These are phyloP conservation scores for Leccinum barrowsii DNA, from an alignment of 768 basidiomycete genomes.

Conservation along the genomic window DNA sequence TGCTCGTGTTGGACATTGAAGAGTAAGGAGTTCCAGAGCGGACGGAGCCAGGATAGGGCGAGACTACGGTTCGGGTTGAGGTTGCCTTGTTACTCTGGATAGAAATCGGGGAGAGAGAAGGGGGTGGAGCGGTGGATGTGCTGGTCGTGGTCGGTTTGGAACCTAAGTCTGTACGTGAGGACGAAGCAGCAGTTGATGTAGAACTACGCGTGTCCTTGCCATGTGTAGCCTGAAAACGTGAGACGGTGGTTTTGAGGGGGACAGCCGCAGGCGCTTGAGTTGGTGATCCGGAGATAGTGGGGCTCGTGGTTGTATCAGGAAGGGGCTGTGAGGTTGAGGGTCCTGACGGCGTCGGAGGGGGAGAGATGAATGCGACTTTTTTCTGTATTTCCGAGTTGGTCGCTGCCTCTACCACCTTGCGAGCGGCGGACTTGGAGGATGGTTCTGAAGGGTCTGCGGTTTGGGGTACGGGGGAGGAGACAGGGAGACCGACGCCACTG, in stretches of 20 bases:
- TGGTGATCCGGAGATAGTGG: slow-evolving; percentile 30
- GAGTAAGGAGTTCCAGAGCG: slow-evolving; percentile 83
- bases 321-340: slow-evolving; percentile 47
- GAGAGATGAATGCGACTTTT: slow-evolving; percentile 86
- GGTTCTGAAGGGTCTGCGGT: slow-evolving; percentile 19
- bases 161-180: slow-evolving; percentile 60
- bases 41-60: slow-evolving; percentile 67
- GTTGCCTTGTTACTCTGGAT: slow-evolving; percentile 51
- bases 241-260: slow-evolving; percentile 60
- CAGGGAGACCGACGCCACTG: slow-evolving; percentile 36
- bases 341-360: slow-evolving; percentile 64
- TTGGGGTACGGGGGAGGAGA: slow-evolving; percentile 29
- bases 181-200: slow-evolving; percentile 55
- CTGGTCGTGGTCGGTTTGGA: slow-evolving; percentile 41
- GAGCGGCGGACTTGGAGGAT: slow-evolving; percentile 30
- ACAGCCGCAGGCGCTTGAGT: slow-evolving; percentile 28
- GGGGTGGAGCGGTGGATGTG: slow-evolving; percentile 51
- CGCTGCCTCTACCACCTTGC: slow-evolving; percentile 37
- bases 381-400: slow-evolving; percentile 55
- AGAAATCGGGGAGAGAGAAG: slow-evolving; percentile 57
- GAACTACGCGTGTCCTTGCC: slow-evolving; percentile 67
- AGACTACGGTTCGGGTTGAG: slow-evolving; percentile 59
- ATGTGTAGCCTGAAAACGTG: slow-evolving; percentile 74
- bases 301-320: slow-evolving; percentile 42
- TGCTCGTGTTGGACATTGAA: slow-evolving; percentile 67